Conservation (phyloP, 371 early-diverging fungal genomes). For the Sporodiniella umbellata region DNA sequence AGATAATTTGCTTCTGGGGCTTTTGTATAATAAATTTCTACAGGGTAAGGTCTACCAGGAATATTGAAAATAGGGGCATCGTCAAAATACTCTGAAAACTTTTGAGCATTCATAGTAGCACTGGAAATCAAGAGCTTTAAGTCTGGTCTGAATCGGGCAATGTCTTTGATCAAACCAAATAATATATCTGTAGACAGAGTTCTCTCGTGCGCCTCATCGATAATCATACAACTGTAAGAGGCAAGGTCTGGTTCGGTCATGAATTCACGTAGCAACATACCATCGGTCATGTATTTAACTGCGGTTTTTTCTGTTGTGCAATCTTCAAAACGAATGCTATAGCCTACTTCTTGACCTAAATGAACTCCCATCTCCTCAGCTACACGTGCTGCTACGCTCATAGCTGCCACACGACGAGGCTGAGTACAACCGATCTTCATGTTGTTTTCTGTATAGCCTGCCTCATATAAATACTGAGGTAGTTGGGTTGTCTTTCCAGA, state of each 20-base stretch:
- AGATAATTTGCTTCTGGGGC: conserved; percentile 98
- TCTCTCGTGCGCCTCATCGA: conserved; percentile 99
- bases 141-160: conserved; percentile 91
- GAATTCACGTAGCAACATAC: conserved; percentile 98
- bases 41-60: conserved; percentile 93
- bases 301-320: conserved; percentile 93
- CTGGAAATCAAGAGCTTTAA: conserved; percentile 96
- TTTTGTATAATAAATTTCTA: conserved; percentile 93
- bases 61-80: conserved; percentile 93
- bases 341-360: conserved; percentile 94
- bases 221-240: conserved; percentile 90
- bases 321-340: conserved; percentile 98
- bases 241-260: conserved; percentile 96
- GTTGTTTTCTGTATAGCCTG: conserved; percentile 84
- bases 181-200: conserved; percentile 98
- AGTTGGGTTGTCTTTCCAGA: conserved; percentile 99
- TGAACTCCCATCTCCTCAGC: conserved; percentile 94
- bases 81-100: conserved; percentile 94
- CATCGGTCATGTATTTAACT: conserved; percentile 99
- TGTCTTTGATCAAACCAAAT: conserved; percentile 97
- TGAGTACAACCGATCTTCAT: conserved; percentile 98
- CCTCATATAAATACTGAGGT: conserved; percentile 97
- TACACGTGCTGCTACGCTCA: conserved; percentile 97
- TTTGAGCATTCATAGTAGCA: conserved; percentile 98
- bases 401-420: conserved; percentile 99